Conservation (phyloP, 495 filamentous ascomycete species). For the Lophiotrema nucula region DNA sequence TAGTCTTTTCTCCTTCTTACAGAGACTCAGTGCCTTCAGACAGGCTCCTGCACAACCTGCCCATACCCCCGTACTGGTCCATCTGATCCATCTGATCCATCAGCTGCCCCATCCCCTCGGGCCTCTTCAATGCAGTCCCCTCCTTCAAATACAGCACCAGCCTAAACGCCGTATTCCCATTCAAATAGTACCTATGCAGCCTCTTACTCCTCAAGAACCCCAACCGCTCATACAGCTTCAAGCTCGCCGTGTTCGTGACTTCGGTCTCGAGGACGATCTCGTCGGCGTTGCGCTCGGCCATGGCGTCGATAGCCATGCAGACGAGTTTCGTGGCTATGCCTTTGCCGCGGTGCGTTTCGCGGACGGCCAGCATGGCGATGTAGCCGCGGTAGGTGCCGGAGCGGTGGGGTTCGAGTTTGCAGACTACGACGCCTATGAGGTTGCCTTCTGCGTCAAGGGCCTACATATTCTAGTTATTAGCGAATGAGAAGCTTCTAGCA, state of each 20-base stretch:
- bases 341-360: slow-evolving; percentile 70
- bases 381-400: slow-evolving; percentile 84
- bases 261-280: slow-evolving; percentile 98
- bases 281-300: slow-evolving; percentile 80
- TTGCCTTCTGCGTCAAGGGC: slow-evolving; percentile 59
- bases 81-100: not conserved
- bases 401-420: slow-evolving; percentile 86
- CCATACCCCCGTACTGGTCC: not conserved
- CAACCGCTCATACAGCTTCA: slow-evolving; percentile 89
- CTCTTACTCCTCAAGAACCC: slow-evolving; percentile 93
- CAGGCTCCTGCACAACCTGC: not conserved
- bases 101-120: not conserved
- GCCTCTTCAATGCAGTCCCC: slow-evolving; percentile 40
- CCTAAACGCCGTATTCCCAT: slow-evolving; percentile 91
- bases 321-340: slow-evolving; percentile 93
- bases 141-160: slow-evolving; percentile 80
- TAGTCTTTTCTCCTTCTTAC: not conserved
- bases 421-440: slow-evolving; percentile 88
- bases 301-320: slow-evolving; percentile 85
- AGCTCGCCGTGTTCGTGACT: slow-evolving; percentile 86
- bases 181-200: slow-evolving; percentile 93
- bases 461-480: no score
- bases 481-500: no score
- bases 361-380: slow-evolving; percentile 96
- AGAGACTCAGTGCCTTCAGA: not conserved